Conservation (phyloP, 768 basidiomycete genomes). For the Serpula lacrymans region DNA sequence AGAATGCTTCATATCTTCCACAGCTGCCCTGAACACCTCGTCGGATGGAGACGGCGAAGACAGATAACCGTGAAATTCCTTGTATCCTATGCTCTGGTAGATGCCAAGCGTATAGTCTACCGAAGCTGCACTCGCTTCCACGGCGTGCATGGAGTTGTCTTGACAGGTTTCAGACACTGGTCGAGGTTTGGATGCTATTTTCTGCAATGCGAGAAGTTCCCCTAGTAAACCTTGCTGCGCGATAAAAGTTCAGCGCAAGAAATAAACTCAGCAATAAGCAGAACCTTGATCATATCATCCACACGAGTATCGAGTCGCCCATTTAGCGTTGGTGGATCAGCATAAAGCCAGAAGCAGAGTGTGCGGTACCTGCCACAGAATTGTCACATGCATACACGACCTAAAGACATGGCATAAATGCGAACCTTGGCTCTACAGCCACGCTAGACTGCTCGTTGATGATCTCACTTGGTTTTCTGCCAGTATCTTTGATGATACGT, state of each 20-base stretch:
- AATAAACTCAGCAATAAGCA: not conserved
- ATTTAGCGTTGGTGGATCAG: constrained; percentile 59
- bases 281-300: constrained; percentile 85
- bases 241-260: constrained; percentile 4
- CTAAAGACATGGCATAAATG: constrained; percentile 1
- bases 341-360: constrained; percentile 89
- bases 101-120: constrained; percentile 80
- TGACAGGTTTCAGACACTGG: constrained; percentile 24
- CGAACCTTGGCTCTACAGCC: constrained; percentile 48
- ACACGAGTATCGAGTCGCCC: constrained; percentile 75
- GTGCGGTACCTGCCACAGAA: constrained; percentile 70
- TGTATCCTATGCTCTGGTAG: constrained; percentile 91
- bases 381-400: not conserved
- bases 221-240: constrained; percentile 71
- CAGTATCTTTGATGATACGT: constrained; percentile 69
- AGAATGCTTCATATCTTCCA: constrained; percentile 79
- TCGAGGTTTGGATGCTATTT: constrained; percentile 12
- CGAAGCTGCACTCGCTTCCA: constrained; percentile 2
- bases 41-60: constrained; percentile 37
- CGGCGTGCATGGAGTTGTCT: constrained; percentile 6
- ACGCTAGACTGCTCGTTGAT: constrained; percentile 56
- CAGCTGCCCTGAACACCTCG: constrained; percentile 47
- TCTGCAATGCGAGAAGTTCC: constrained; percentile 63
- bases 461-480: constrained; percentile 63
- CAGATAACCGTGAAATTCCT: constrained; percentile 78